Base-by-base conservation (phyloP, 495 filamentous ascomycete genomes). In the Trichoderma virens region DNA sequence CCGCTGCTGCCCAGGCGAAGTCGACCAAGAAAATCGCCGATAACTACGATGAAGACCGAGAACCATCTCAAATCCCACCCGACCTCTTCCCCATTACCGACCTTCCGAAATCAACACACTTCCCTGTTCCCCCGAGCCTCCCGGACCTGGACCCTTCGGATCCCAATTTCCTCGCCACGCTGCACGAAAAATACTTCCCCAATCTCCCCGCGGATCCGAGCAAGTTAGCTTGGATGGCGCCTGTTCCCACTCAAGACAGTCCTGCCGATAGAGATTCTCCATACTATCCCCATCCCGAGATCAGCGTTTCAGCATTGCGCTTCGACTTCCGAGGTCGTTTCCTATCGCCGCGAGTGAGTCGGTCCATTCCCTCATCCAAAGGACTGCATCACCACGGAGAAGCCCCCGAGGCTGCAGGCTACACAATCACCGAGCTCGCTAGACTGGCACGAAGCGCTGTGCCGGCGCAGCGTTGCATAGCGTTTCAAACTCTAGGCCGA, bases 321-420 rank as follows among this genome's bases (percentile, higher is more conserved):
- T 98, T 98, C 80, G 88, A 92, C 70, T 93, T 98, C 69, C 82
- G 80, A 16, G 94, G 92, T 59, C 76, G 77, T 0, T 79, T 98
- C 0, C 78, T 98, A 28, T 82, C 93, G 0, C 94, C 94, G 1
- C 79, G 85, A 30, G 83, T 83, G 5, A 84, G 91, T 13, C 81
- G 89, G 59, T 80, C 82, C 7, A 83, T 98, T 27, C 87, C 93
- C 0, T 82, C 83, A 1, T 86, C 81, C 16, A 81, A 88, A 30
- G 94, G 94, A 1, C 81, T 98, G 43, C 94, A 98, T 74, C 94
- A 98, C 73, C 94, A 98, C 73, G 92, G 87, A 66, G 86, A 95
- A 54, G 92, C 95, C 7, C 94, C 94, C 14, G 90, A 94, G 69
- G 91, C 93, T 0, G 94, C 94, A 0, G 94, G 94, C 0, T 98